These are phyloP conservation scores for Epichloe aotearoae DNA, from an alignment of 2,329 filamentous ascomycete species.

Conservation along the genomic window DNA sequence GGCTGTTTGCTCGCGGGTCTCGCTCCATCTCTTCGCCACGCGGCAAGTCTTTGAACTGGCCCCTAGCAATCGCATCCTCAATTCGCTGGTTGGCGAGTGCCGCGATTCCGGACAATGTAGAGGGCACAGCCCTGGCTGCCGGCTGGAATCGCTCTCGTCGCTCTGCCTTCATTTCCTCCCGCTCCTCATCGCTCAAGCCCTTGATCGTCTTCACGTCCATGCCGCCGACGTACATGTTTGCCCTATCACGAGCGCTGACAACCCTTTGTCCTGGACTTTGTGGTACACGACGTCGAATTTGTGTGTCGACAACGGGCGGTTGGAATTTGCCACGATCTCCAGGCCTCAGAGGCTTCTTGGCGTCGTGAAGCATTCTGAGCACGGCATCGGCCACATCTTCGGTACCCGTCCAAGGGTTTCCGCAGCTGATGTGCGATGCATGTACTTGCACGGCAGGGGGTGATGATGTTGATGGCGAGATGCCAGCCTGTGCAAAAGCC, in stretches of 20 bases:
- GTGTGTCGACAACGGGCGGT: slow-evolving; percentile 38
- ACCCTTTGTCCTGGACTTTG: slow-evolving; percentile 32
- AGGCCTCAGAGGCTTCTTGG: slow-evolving; percentile 53
- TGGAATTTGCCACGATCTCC: slow-evolving; percentile 33
- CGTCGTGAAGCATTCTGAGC: slow-evolving; percentile 73
- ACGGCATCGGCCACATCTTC: slow-evolving; percentile 65
- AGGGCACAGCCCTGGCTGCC: slow-evolving; percentile 58
- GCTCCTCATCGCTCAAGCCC: slow-evolving; percentile 55
- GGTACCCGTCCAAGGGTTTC: slow-evolving; percentile 63
- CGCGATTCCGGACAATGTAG: slow-evolving; percentile 62
- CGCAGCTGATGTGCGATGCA: slow-evolving; percentile 51
- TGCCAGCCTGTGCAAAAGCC: slow-evolving; percentile 33
- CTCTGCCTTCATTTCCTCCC: slow-evolving; percentile 55
- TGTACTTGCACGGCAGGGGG: slow-evolving; percentile 49
- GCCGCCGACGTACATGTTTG: slow-evolving; percentile 34
- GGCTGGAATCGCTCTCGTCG: slow-evolving; percentile 72
- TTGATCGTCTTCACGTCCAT: slow-evolving; percentile 33
- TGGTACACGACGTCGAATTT: slow-evolving; percentile 27
- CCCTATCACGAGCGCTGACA: slow-evolving; percentile 44
- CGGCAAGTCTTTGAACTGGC: slow-evolving; percentile 75
- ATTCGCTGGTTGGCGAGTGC: slow-evolving; percentile 84
- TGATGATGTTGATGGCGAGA: slow-evolving; percentile 36
- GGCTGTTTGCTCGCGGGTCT: slow-evolving; percentile 72
- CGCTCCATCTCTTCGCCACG: slow-evolving; percentile 67
- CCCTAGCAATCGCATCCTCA: slow-evolving; percentile 82